Conservation (phyloP, 768 basidiomycete genomes). For the Hygrocybe punicea region DNA sequence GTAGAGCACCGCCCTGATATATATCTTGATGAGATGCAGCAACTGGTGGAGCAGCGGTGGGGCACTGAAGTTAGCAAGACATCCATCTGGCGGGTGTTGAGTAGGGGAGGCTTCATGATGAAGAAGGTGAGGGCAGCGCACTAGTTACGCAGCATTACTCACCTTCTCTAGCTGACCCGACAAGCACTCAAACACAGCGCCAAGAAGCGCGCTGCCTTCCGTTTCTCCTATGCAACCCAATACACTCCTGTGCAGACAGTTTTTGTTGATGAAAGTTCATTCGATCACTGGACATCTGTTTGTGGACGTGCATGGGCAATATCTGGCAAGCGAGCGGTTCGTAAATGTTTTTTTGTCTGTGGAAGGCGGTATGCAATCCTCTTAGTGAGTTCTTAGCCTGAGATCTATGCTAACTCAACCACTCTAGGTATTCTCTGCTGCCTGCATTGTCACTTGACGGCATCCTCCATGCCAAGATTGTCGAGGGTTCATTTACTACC, state of each 20-base stretch:
- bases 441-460: slow-evolving; percentile 6
- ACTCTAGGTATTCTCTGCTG: slow-evolving; percentile 6
- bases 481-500: slow-evolving; percentile 6
- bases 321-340: slow-evolving; percentile 17
- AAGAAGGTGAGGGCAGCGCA: slow-evolving; percentile 17
- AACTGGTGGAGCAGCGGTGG: slow-evolving; percentile 1
- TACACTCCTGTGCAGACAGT: slow-evolving; percentile 26
- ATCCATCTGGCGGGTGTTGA: slow-evolving; percentile 16
- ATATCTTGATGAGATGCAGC: slow-evolving; percentile 12
- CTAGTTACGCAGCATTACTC: background rate
- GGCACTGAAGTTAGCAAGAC: slow-evolving; percentile 7
- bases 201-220: slow-evolving; percentile 9
- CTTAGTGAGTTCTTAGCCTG: too few relatives aligned
- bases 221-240: slow-evolving; percentile 2
- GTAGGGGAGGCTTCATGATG: slow-evolving; percentile 14
- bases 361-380: slow-evolving; percentile 20
- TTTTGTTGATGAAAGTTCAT: slow-evolving; percentile 35
- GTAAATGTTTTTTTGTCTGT: slow-evolving; percentile 24
- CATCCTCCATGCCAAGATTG: slow-evolving; percentile 6
- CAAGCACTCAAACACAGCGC: slow-evolving; percentile 12
- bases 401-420: background rate
- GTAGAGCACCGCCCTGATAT: background rate
- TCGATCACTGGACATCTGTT: slow-evolving; percentile 23
- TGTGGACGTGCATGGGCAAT: slow-evolving; percentile 27
- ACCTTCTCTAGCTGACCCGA: slow-evolving; percentile 7